phyloP scores from a whole-genome alignment of 2,329 filamentous ascomycete genomes.

The Venturia pyrina region DNA sequence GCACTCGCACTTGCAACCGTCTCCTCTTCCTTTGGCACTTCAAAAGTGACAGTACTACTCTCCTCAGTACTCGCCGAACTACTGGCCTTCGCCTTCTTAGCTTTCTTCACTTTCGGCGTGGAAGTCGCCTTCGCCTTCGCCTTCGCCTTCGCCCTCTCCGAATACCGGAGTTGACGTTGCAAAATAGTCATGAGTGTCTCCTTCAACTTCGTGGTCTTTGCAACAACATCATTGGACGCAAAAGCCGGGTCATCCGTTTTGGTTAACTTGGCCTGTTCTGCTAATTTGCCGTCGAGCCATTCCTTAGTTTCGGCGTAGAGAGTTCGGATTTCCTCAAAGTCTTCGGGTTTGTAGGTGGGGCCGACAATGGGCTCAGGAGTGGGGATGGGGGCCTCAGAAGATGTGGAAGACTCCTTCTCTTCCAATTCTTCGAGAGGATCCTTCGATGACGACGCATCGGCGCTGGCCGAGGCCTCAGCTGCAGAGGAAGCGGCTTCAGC shows the following conservation, averaged over 20 bases:
- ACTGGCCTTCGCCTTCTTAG: constrained; percentile 19
- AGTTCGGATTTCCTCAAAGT: constrained; percentile 56
- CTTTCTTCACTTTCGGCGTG: constrained; percentile 18
- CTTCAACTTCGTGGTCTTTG: constrained; percentile 60
- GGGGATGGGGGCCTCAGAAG: constrained; percentile 29
- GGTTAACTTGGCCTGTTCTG: constrained; percentile 60
- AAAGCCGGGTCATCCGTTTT: constrained; percentile 66
- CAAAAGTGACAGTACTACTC: constrained; percentile 15
- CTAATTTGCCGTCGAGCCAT: constrained; percentile 68
- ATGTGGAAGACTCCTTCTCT: constrained; percentile 48
- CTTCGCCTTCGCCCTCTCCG: constrained; percentile 31
- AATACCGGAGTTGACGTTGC: constrained; percentile 53
- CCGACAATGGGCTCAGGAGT: constrained; percentile 45
- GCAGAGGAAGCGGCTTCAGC: constrained; percentile 9
- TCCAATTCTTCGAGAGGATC: constrained; percentile 61
- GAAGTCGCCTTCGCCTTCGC: constrained; percentile 22
- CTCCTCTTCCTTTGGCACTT: constrained; percentile 3
- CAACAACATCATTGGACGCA: constrained; percentile 59
- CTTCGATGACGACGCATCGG: constrained; percentile 30
- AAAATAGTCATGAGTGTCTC: constrained; percentile 60
- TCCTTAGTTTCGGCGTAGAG: constrained; percentile 51
- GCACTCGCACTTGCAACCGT: not conserved
- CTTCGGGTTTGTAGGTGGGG: constrained; percentile 57
- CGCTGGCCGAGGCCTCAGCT: not conserved
- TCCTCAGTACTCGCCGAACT: constrained; percentile 21